Conservation (phyloP, 805 yeast species). For the Ogataea henricii region DNA sequence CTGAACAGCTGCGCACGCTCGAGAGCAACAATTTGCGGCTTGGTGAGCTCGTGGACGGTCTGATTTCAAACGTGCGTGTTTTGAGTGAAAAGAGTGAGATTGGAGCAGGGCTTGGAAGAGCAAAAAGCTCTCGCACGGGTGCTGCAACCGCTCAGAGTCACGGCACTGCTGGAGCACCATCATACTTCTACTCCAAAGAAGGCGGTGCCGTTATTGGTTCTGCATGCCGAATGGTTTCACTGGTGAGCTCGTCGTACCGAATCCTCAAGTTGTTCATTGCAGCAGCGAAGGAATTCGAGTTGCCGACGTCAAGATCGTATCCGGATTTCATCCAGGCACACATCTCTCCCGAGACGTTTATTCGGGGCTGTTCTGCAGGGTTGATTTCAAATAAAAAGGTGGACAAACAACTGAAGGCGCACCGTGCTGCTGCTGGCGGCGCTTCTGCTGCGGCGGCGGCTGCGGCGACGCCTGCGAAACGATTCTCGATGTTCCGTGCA, state of each 20-base stretch:
- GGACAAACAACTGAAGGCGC: slow-evolving; percentile 29
- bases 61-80: slow-evolving; percentile 64
- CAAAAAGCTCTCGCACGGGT: slow-evolving; percentile 21
- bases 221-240: slow-evolving; percentile 50
- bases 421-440: slow-evolving; percentile 7
- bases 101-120: slow-evolving; percentile 11
- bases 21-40: slow-evolving; percentile 45
- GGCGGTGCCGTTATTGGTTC: slow-evolving; percentile 49
- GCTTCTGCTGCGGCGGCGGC: slow-evolving; percentile 2
- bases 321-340: slow-evolving; percentile 62
- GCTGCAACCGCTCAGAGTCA: slow-evolving; percentile 15
- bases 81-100: slow-evolving; percentile 41
- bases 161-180: slow-evolving; percentile 1
- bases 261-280: slow-evolving; percentile 59
- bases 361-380: slow-evolving; percentile 61
- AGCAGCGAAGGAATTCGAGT: slow-evolving; percentile 65
- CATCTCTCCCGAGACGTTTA: slow-evolving; percentile 61
- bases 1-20: slow-evolving; percentile 49
- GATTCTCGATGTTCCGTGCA: slow-evolving; percentile 53
- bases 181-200: slow-evolving; percentile 61
- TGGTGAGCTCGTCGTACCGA: slow-evolving; percentile 47
- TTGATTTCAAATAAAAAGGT: slow-evolving; percentile 46
- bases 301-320: slow-evolving; percentile 60
- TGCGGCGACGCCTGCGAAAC: slow-evolving; percentile 38
- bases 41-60: slow-evolving; percentile 59